These are phyloP conservation scores for Lichenothelia convexa DNA, from an alignment of 495 filamentous ascomycete genomes.

Conservation along the genomic window DNA sequence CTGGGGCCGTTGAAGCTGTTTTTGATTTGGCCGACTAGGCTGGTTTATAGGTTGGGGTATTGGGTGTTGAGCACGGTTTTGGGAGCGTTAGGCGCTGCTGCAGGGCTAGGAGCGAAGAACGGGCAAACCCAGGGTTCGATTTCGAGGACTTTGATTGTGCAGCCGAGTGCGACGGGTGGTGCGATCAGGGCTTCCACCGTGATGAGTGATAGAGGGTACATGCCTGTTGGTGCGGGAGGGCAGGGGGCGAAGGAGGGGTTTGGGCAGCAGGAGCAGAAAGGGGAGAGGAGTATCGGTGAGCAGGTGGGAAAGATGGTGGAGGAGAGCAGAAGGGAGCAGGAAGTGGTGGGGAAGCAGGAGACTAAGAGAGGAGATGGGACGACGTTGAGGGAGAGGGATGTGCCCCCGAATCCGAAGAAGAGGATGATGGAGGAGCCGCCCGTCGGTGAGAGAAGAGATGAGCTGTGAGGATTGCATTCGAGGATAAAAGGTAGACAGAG, in stretches of 20 bases:
- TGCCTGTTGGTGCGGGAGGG: conserved; percentile 24
- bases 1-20: conserved; percentile 88
- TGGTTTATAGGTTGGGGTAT: conserved; percentile 14
- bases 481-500: too few species aligned
- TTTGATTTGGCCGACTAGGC: conserved; percentile 57
- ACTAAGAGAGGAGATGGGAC: conserved; percentile 22
- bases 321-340: conserved; percentile 26
- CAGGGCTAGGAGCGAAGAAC: not conserved
- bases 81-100: too few species aligned
- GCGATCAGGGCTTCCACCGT: conserved; percentile 13
- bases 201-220: conserved; percentile 11
- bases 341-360: conserved; percentile 24
- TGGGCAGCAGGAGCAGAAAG: conserved; percentile 10
- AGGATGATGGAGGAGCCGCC: conserved; percentile 59
- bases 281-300: conserved; percentile 31
- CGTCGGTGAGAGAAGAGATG: too few species aligned
- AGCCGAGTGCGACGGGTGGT: conserved; percentile 23
- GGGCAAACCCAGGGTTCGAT: conserved; percentile 15
- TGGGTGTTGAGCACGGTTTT: conserved; percentile 1
- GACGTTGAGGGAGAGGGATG: conserved; percentile 16
- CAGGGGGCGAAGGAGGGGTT: conserved; percentile 16
- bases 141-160: conserved; percentile 24
- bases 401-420: conserved; percentile 57
- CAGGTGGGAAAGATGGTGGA: conserved; percentile 37
- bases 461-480: too few species aligned